phyloP scores from a whole-genome alignment of 1,284 basidiomycete genomes.

The Prillingera fragicola region DNA sequence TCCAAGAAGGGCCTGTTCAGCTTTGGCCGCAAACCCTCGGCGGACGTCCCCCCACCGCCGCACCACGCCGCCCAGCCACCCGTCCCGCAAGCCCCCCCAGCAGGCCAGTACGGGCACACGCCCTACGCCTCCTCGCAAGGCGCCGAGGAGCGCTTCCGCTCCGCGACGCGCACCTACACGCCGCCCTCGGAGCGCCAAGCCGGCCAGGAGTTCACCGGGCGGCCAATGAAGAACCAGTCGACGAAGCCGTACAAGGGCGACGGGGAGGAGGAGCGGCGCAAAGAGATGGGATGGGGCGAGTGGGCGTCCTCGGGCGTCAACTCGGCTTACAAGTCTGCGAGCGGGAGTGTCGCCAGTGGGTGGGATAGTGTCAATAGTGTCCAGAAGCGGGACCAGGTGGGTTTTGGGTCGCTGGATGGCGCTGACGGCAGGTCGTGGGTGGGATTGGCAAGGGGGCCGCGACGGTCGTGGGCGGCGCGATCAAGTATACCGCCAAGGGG shows the following conservation, averaged over 20 bases:
- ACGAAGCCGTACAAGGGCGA: constrained; percentile 1
- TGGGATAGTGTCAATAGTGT: constrained; percentile 6
- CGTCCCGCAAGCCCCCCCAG: neutral
- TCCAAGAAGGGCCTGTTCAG: too few species aligned
- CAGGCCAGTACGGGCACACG: neutral
- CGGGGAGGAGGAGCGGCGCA: neutral
- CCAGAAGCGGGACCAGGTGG: constrained; percentile 9
- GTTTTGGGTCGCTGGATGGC: neutral
- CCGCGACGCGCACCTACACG: constrained; percentile 3
- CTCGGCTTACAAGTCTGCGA: constrained; percentile 2
- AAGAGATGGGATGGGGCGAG: neutral
- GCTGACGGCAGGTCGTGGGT: constrained; percentile 10
- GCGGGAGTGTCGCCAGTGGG: neutral
- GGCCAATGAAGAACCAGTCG: constrained; percentile 3
- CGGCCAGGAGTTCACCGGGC: constrained; percentile 1
- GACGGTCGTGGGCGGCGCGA: constrained; percentile 16
- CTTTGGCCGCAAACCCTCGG: neutral
- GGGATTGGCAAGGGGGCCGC: constrained; percentile 14
- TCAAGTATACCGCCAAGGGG: constrained; percentile 21
- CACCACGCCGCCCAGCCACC: neutral
- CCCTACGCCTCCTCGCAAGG: neutral
- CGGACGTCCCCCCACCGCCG: neutral
- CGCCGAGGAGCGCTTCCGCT: neutral
- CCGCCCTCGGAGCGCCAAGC: constrained; percentile 14
- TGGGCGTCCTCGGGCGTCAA: neutral